Base-by-base conservation (phyloP, 1,284 basidiomycete species). In the Entoloma clypeatum region DNA sequence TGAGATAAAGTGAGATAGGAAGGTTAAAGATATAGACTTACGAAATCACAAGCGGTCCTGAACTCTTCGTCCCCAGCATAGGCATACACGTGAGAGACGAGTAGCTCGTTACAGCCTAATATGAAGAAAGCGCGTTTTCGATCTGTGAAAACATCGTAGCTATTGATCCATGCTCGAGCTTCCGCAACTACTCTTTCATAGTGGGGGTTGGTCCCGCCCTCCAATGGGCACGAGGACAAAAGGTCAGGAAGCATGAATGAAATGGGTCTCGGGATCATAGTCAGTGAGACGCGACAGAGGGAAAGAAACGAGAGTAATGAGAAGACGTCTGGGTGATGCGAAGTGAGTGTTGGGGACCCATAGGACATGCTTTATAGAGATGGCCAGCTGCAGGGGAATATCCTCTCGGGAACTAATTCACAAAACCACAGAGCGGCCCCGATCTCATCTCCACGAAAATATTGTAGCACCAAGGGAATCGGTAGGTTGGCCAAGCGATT, bases 91-190 rank as follows among this genome's bases (percentile, higher is more conserved):
- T 75, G 75, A 4, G 80, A 76, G 47, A 77, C 77, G 21, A 85
- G 68, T 5, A 82, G 69, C 50, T 80, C 79, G 52, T 76, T 81
- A 43, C 69, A 72, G 2, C 75, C 74, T 55, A 75, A 72, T 30
- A 76, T 63, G 56, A 82, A 82, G 60, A 75, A 76, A 19, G 72
- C 71, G 31, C 72, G 74, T 56, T 80, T 81, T 51, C 71, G 67
- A 57, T 79, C 74, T 31, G 72, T 72, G 58, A 85, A 75, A 41
- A 78, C 61, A 40, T 75, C 62, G 62, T 74, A 80, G 50, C 70
- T 69, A 53, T 78, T 75, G 48, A 81, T 70, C 81, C 83, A 85
- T 24, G 69, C 67, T 2, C 72, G 69, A 22, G 79, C 81, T 48
- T 75, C 75, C 1, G 68, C 69, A 10, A 71, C 69, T 17, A 72